These are phyloP conservation scores for Pinus taeda DNA, from an alignment of 75 land plant genomes.

Conservation along the genomic window DNA sequence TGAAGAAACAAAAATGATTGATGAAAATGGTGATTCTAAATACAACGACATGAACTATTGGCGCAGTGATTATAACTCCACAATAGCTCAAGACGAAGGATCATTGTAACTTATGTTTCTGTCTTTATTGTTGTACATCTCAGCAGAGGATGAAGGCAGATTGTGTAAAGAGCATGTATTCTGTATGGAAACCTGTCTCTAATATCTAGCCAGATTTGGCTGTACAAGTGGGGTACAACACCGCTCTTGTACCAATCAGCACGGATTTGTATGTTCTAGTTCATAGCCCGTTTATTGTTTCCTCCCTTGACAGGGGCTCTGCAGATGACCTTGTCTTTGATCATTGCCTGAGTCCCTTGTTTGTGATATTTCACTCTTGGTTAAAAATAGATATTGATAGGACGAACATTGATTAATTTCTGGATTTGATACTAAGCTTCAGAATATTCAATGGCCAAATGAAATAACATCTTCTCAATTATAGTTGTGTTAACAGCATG, in stretches of 20 bases:
- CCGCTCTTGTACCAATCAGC: conserved; percentile 11
- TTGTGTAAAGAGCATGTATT: conserved; percentile 11
- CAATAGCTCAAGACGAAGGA: conserved; percentile 30
- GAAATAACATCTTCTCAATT: conserved; percentile 8
- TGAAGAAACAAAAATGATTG: conserved; percentile 24
- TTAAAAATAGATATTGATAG: conserved; percentile 9
- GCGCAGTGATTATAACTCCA: conserved; percentile 52
- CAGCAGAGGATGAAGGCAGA: conserved; percentile 3
- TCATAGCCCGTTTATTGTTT: conserved; percentile 10
- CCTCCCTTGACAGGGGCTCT: background rate
- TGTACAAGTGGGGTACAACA: conserved; percentile 3
- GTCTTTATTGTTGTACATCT: conserved; percentile 9
- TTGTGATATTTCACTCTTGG: background rate
- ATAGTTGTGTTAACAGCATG: background rate
- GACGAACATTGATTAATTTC: background rate
- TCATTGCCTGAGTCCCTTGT: conserved; percentile 9
- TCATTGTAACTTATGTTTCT: conserved; percentile 2
- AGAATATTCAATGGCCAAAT: conserved; percentile 10
- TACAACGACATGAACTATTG: conserved; percentile 72
- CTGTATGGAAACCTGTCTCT: conserved; percentile 2
- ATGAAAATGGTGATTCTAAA: conserved; percentile 33
- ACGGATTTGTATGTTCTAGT: conserved; percentile 6
- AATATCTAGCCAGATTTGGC: conserved; percentile 10
- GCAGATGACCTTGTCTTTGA: conserved; percentile 4
- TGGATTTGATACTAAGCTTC: conserved; percentile 4